phyloP scores from a whole-genome alignment of 1,284 basidiomycete genomes.

The Amylostereum areolatum region DNA sequence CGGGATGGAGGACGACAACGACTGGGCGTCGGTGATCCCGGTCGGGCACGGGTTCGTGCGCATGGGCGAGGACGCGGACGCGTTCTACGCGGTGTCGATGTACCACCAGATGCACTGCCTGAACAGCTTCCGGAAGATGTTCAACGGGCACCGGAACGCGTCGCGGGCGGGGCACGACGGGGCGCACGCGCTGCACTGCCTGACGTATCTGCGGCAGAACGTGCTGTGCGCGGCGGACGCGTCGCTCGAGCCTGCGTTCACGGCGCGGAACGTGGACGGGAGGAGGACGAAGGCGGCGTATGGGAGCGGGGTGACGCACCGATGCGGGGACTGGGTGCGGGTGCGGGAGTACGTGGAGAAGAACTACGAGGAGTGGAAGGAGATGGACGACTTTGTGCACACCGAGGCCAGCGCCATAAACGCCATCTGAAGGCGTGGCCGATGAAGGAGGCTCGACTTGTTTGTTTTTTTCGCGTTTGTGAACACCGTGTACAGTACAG shows the following conservation, averaged over 20 bases:
- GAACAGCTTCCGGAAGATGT: background rate
- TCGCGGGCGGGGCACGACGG: background rate
- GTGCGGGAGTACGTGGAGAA: constrained; percentile 3
- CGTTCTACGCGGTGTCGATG: too few relatives aligned
- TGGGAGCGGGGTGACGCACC: constrained; percentile 6
- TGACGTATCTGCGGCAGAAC: constrained; percentile 19
- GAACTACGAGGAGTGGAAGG: too few relatives aligned
- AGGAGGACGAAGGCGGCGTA: background rate
- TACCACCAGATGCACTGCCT: background rate
- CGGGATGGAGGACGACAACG: too few relatives aligned
- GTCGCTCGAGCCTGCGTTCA: constrained; percentile 6
- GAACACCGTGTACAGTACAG: too few relatives aligned
- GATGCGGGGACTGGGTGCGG: constrained; percentile 10
- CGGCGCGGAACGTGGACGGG: background rate
- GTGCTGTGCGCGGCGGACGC: constrained; percentile 17
- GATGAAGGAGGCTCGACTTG: too few relatives aligned
- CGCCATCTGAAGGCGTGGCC: too few relatives aligned
- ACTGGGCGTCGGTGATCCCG: too few relatives aligned
- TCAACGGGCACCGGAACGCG: background rate
- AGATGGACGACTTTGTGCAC: too few relatives aligned
- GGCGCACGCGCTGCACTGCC: constrained; percentile 17
- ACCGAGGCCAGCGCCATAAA: too few relatives aligned
- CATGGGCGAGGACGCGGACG: too few relatives aligned
- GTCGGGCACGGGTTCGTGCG: too few relatives aligned
- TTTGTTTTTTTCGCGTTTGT: too few relatives aligned